Percentiles rank a stretch among this genome's conserved stretches.
phyloP scores from a whole-genome alignment of 2,329 filamentous ascomycete species.

The Aspergillus awamori region DNA sequence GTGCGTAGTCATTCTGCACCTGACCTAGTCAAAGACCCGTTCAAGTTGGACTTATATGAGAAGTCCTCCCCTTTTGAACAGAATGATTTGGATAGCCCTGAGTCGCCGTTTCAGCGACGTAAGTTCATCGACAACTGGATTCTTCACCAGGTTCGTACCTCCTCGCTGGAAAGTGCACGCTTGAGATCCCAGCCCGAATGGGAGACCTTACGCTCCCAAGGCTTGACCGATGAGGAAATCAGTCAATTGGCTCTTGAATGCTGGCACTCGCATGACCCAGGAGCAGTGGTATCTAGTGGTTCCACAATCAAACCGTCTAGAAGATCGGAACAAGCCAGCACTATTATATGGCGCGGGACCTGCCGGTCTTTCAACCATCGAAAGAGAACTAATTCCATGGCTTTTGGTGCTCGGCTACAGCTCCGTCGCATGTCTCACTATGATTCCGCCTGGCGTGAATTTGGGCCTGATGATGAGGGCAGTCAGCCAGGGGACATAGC shows the following conservation, averaged over 20 bases:
- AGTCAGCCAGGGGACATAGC: neutral
- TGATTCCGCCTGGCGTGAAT: neutral
- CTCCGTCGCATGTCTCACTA: neutral
- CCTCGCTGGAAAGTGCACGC: conserved; percentile 28
- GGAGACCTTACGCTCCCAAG: conserved; percentile 19
- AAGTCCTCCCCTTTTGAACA: conserved; percentile 25
- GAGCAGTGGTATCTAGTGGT: neutral
- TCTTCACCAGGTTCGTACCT: conserved; percentile 35
- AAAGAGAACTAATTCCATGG: neutral
- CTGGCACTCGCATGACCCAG: conserved; percentile 29
- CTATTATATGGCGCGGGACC: neutral
- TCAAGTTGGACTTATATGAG: conserved; percentile 23
- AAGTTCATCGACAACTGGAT: conserved; percentile 36
- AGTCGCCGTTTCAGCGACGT: neutral
- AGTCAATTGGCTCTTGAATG: conserved; percentile 25
- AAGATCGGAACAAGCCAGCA: neutral
- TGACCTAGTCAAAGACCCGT: conserved; percentile 14
- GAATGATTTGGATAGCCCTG: neutral
- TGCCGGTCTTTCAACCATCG: neutral
- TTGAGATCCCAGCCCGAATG: conserved; percentile 28
- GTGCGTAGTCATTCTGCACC: neutral
- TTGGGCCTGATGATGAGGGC: neutral
- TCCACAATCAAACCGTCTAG: neutral
- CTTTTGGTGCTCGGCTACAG: neutral
- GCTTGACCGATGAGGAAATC: conserved; percentile 24